Conservation (phyloP, 1,284 basidiomycete species). For the Austroboletus novae-zelandiae region DNA sequence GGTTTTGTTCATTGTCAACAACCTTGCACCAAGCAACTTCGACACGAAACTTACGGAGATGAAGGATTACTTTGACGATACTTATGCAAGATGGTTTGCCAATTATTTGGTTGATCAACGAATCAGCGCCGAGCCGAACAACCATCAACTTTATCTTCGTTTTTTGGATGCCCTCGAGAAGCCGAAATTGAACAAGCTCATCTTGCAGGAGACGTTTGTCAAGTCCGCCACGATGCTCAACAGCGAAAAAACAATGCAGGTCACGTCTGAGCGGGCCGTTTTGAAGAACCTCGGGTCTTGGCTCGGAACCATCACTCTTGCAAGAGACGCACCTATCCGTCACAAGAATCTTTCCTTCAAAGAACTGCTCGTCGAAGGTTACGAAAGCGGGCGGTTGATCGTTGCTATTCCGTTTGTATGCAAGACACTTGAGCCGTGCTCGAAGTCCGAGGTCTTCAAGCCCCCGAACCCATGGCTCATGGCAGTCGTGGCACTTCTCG, state of each 20-base stretch:
- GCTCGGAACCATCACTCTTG: slow-evolving; percentile 93
- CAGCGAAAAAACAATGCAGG: slow-evolving; percentile 86
- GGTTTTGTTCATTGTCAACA: slow-evolving; percentile 98
- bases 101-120: slow-evolving; percentile 97
- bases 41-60: slow-evolving; percentile 86
- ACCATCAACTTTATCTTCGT: slow-evolving; percentile 92
- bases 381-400: slow-evolving; percentile 87
- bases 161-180: slow-evolving; percentile 84
- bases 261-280: slow-evolving; percentile 80
- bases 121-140: slow-evolving; percentile 95
- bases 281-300: slow-evolving; percentile 96
- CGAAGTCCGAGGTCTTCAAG: slow-evolving; percentile 88
- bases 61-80: slow-evolving; percentile 75
- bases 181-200: slow-evolving; percentile 65
- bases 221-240: slow-evolving; percentile 89
- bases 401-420: slow-evolving; percentile 98
- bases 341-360: slow-evolving; percentile 96
- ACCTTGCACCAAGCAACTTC: slow-evolving; percentile 93
- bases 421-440: slow-evolving; percentile 92
- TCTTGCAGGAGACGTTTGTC: slow-evolving; percentile 91
- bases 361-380: slow-evolving; percentile 93
- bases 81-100: slow-evolving; percentile 93
- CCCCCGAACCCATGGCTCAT: slow-evolving; percentile 99
- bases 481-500: slow-evolving; percentile 89
- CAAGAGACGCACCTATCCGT: slow-evolving; percentile 88